Evolutionary conservation across 2,329 filamentous ascomycete genomes (phyloP), one percentile per base, ranked within the genome.

Genomic region (Aspergillus texensis): DNA sequence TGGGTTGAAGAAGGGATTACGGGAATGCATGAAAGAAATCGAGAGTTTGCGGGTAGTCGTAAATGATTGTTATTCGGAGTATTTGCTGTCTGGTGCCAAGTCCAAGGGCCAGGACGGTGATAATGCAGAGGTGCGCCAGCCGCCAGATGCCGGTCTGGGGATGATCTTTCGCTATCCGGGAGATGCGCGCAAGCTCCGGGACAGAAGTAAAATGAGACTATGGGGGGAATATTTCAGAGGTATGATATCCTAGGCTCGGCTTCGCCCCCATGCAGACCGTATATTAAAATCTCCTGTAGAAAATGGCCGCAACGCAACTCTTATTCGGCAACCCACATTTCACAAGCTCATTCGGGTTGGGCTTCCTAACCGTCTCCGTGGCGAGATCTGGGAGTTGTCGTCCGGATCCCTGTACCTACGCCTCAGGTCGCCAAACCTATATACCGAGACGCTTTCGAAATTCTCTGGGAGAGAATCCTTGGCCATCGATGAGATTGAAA

Each of bases 401-500:
- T 97, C 93, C 10, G 95, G 95, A 6, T 96, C 94, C 2, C 85
- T 97, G 66, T 97, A 94, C 76, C 83, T 96, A 63, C 89, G 94
- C 32, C 84, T 99, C 16, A 91, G 97, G 73, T 92, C 91, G 63
- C 95, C 95, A 1, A 91, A 88, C 12, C 82, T 94, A 6, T 99
- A 94, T 73, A 82, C 86, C 52, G 92, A 99, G 62, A 98, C 94
- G 0, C 82, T 99, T 52, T 83, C 87, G 58, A 94, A 95, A 74
- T 94, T 90, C 71, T 87, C 90, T 8, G 95, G 95, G 9, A 87
- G 90, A 74, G 92, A 96, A 69, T 98, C 94, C 12, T 85, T 99
- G 65, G 95, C 95, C 52, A 98, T 98, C 70, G 95, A 99, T 76
- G 95, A 99, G 83, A 99, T 99, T 68, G 95, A 99, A 76, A 99